phyloP scores from a whole-genome alignment of 169 alveolate genomes.

The Perkinsus olseni region DNA sequence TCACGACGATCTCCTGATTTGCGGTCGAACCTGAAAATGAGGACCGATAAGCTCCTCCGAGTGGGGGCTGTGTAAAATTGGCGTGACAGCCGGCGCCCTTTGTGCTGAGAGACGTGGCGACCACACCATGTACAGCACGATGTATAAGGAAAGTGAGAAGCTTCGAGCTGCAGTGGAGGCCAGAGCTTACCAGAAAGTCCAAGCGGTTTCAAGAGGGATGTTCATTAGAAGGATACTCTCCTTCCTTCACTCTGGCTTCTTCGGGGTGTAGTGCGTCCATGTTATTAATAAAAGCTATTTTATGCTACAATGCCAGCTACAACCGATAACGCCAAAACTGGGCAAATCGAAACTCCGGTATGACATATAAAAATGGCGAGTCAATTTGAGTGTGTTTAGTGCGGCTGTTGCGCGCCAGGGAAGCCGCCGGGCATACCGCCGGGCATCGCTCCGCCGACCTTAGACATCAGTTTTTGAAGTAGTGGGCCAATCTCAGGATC shows the following conservation, averaged over 20 bases:
- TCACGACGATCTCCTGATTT: not conserved
- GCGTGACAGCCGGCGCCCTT: no score
- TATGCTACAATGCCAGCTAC: not conserved
- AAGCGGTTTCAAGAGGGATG: not conserved
- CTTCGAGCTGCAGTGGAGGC: no score
- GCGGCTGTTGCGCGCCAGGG: no score
- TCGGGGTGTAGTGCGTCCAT: not conserved
- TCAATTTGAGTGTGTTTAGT: not conserved
- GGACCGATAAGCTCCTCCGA: no score
- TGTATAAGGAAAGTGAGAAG: no score
- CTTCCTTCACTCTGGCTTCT: not conserved
- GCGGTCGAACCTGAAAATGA: not conserved
- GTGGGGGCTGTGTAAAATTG: no score
- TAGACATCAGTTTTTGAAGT: not conserved
- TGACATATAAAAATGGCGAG: no score
- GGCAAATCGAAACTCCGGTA: not conserved
- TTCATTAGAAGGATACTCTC: not conserved
- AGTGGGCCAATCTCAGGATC: not conserved
- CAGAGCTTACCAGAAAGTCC: not conserved
- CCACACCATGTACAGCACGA: no score
- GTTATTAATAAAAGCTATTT: not conserved
- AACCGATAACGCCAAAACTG: not conserved
- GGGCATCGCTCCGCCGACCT: not conserved
- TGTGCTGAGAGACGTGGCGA: no score
- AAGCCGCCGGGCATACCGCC: not conserved